phyloP scores from a whole-genome alignment of 2,329 filamentous ascomycete species.

The Hawksworthiomyces lignivorus region DNA sequence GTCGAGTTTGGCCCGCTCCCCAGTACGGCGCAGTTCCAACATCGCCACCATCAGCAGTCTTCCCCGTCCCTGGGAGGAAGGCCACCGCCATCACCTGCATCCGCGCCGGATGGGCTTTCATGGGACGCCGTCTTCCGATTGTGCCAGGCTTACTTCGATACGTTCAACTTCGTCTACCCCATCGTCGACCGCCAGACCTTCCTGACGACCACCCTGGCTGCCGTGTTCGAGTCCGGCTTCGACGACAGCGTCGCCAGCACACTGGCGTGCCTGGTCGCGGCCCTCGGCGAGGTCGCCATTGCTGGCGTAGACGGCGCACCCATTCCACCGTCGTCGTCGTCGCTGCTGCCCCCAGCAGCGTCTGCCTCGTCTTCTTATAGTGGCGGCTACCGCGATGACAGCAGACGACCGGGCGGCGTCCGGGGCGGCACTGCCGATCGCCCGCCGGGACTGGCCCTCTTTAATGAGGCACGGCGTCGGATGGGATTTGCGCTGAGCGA shows the following conservation, averaged over 20 bases:
- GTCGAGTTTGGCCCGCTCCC: too few relatives aligned
- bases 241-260: slow-evolving; percentile 41
- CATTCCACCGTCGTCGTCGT: too few relatives aligned
- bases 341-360: too few relatives aligned
- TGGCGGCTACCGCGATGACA: slow-evolving; percentile 22
- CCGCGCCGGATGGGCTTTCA: slow-evolving; percentile 23
- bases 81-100: background rate
- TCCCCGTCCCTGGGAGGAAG: too few relatives aligned
- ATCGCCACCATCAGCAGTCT: too few relatives aligned
- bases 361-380: too few relatives aligned
- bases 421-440: slow-evolving; percentile 40
- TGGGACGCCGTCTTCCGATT: slow-evolving; percentile 43
- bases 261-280: slow-evolving; percentile 49
- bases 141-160: slow-evolving; percentile 50
- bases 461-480: slow-evolving; percentile 55
- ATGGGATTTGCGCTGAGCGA: slow-evolving; percentile 50
- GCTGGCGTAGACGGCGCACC: slow-evolving; percentile 40
- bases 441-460: slow-evolving; percentile 51
- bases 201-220: slow-evolving; percentile 35
- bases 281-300: slow-evolving; percentile 51
- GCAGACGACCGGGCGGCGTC: slow-evolving; percentile 42
- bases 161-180: slow-evolving; percentile 51
- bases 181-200: slow-evolving; percentile 52
- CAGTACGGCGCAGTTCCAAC: too few relatives aligned
- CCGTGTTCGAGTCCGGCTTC: slow-evolving; percentile 40